A percentile compares a stretch with the other conserved stretches of the same genome.
Evolutionary conservation across 129 eudicot species (phyloP).

Genomic region (Mikania micrantha): DNA sequence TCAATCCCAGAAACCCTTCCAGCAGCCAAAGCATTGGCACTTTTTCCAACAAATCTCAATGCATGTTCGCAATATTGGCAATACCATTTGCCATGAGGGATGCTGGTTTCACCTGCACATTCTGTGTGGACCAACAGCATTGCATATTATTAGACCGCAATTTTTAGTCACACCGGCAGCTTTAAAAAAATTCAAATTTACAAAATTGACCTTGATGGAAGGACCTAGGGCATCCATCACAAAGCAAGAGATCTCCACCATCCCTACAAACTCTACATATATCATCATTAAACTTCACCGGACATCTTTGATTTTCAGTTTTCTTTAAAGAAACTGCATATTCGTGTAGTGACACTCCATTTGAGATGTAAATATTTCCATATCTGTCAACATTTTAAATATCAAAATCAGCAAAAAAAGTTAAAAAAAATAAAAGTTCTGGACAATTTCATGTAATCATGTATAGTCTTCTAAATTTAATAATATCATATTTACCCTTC

Average conservation of each 20-base stretch:
- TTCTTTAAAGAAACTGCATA: constrained; percentile 52
- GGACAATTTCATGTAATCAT: not conserved
- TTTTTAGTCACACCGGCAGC: not conserved
- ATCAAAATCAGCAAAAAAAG: not conserved
- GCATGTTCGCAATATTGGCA: constrained; percentile 61
- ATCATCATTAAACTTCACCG: constrained; percentile 60
- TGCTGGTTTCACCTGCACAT: constrained; percentile 50
- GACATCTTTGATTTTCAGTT: constrained; percentile 25
- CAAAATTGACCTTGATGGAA: constrained; percentile 62
- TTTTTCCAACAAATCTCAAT: constrained; percentile 42
- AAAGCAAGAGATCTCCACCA: constrained; percentile 90
- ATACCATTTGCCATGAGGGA: constrained; percentile 96
- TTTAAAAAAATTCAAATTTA: not conserved
- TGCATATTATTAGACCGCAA: constrained; percentile 3
- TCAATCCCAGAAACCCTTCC: constrained; percentile 77
- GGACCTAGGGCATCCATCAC: constrained; percentile 98
- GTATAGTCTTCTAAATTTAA: not conserved
- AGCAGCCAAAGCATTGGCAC: constrained; percentile 88
- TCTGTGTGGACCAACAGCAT: constrained; percentile 38
- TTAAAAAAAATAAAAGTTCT: not conserved
- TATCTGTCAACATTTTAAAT: constrained; percentile 42
- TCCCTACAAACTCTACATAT: constrained; percentile 79
- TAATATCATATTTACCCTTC: not conserved
- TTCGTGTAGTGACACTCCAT: constrained; percentile 95
- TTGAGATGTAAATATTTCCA: constrained; percentile 75